These are phyloP conservation scores for Plantago lanceolata DNA, from an alignment of 305 asterid species.

Conservation along the genomic window DNA sequence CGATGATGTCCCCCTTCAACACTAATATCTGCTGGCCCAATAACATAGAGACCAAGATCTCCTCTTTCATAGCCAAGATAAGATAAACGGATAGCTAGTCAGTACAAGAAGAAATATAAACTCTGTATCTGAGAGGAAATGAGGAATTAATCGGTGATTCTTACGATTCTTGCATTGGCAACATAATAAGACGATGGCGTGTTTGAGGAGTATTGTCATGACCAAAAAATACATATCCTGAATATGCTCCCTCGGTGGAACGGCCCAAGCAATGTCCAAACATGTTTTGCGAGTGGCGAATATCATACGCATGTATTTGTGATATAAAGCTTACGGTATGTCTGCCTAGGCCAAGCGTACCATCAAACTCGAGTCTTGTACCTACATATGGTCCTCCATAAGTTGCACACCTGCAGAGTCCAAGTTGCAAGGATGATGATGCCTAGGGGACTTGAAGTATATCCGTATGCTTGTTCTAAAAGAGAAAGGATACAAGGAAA, in stretches of 20 bases:
- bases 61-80: no score
- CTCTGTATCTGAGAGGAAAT: no score
- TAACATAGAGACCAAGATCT: no score
- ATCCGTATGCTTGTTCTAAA: no score
- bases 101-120: no score
- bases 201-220: constrained; percentile 18
- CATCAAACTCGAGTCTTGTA: constrained; percentile 33
- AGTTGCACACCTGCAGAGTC: constrained; percentile 30
- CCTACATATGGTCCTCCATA: constrained; percentile 21
- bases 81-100: no score
- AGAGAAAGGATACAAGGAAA: background rate
- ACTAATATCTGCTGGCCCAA: no score
- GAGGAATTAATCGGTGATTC: no score
- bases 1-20: no score
- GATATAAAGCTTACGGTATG: constrained; percentile 37
- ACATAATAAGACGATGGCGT: background rate
- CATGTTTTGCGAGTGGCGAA: constrained; percentile 26
- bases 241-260: constrained; percentile 22
- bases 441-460: no score
- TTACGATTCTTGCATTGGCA: constrained; percentile 4
- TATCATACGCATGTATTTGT: constrained; percentile 32
- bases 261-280: constrained; percentile 49
- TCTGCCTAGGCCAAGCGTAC: constrained; percentile 48
- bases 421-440: no score
- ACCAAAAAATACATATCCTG: constrained; percentile 45